These are phyloP conservation scores for Prunus fruticosa DNA, from an alignment of 306 rosid genomes.

Conservation along the genomic window DNA sequence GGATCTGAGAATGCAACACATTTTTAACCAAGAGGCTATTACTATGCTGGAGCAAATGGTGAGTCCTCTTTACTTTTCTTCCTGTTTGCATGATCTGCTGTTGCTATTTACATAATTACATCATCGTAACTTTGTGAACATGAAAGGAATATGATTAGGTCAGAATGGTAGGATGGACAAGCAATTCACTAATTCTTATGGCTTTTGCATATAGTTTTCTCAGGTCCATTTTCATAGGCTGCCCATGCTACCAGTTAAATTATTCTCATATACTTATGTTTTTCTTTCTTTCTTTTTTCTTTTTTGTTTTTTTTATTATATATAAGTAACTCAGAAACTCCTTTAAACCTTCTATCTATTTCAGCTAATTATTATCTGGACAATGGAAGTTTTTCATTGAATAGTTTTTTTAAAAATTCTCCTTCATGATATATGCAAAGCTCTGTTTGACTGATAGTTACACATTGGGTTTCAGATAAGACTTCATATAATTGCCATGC, in stretches of 20 bases:
- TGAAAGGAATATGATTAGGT: neutral
- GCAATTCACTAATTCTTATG: neutral
- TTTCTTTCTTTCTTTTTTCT: neutral
- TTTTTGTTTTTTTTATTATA: too few species aligned
- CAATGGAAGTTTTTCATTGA: neutral
- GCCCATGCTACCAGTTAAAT: neutral
- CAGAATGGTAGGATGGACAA: neutral
- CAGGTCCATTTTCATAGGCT: neutral
- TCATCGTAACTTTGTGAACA: neutral
- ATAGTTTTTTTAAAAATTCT: neutral
- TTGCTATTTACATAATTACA: neutral
- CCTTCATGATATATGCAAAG: slow-evolving; percentile 16
- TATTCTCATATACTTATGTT: neutral
- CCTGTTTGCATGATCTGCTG: slow-evolving; percentile 12
- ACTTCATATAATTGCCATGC: slow-evolving; percentile 93
- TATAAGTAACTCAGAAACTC: neutral
- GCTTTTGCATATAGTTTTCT: neutral
- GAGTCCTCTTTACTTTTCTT: slow-evolving; percentile 14
- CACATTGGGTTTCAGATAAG: slow-evolving; percentile 67
- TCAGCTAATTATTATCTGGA: neutral
- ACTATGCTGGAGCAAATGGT: slow-evolving; percentile 97
- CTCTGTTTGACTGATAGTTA: slow-evolving; percentile 22
- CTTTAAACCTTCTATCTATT: neutral
- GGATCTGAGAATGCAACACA: slow-evolving; percentile 99
- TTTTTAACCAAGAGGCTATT: slow-evolving; percentile 78